Evolutionary conservation across 2,329 filamentous ascomycete genomes (phyloP).

Genomic region (Chaetomiaceae sp.): DNA sequence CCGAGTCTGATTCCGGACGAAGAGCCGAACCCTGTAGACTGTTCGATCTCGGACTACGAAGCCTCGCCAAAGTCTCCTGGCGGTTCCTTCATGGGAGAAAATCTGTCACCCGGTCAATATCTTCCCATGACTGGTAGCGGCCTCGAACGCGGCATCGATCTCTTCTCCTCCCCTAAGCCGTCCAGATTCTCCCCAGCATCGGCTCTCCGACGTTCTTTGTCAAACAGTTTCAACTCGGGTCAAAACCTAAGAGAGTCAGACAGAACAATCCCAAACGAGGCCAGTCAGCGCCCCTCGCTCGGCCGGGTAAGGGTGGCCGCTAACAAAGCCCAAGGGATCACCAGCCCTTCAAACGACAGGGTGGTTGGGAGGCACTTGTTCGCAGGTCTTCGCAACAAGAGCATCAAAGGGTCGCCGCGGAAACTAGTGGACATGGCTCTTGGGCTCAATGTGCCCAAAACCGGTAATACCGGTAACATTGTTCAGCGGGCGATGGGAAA

Average conservation of each 20-base stretch:
- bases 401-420: slow-evolving; percentile 12
- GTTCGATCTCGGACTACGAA: slow-evolving; percentile 26
- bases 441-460: neutral
- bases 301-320: neutral
- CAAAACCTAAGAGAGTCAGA: neutral
- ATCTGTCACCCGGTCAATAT: slow-evolving; percentile 16
- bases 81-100: slow-evolving; percentile 6
- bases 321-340: neutral
- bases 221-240: neutral
- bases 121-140: slow-evolving; percentile 20
- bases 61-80: slow-evolving; percentile 18
- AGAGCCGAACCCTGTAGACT: slow-evolving; percentile 2
- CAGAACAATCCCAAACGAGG: slow-evolving; percentile 12
- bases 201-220: slow-evolving; percentile 1
- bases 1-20: neutral
- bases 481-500: neutral
- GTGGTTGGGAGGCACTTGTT: slow-evolving; percentile 6
- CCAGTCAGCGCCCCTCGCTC: slow-evolving; percentile 22
- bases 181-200: neutral
- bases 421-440: slow-evolving; percentile 6
- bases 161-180: slow-evolving; percentile 12
- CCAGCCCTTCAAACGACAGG: neutral
- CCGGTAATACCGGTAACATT: neutral
- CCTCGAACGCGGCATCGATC: slow-evolving; percentile 17
- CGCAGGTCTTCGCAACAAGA: slow-evolving; percentile 15